These are phyloP conservation scores for Blastobotrys chiropterorum DNA, from an alignment of 805 yeast genomes.

Conservation along the genomic window DNA sequence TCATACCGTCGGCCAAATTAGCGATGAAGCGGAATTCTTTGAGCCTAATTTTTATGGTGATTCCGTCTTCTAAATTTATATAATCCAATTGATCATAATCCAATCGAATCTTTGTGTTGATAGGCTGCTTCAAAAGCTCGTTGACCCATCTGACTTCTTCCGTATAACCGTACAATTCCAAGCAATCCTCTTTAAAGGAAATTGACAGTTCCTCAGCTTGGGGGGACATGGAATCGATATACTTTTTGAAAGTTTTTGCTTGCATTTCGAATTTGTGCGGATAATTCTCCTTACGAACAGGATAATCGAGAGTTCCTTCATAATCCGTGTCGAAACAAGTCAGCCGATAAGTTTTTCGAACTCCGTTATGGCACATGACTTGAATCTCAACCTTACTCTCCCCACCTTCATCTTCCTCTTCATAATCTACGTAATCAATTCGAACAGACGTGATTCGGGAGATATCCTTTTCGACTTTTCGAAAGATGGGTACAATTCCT, in stretches of 20 bases:
- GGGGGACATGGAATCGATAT: constrained; percentile 16
- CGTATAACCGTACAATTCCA: constrained; percentile 14
- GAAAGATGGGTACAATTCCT: constrained; percentile 17
- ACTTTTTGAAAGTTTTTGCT: constrained; percentile 10
- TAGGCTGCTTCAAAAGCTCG: constrained; percentile 17
- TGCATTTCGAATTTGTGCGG: constrained; percentile 13
- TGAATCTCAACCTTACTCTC: constrained; percentile 1
- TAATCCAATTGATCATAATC: constrained; percentile 10
- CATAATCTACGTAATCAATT: not conserved
- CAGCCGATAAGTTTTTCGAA: constrained; percentile 14
- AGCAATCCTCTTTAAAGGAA: constrained; percentile 7
- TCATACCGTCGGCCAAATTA: constrained; percentile 20
- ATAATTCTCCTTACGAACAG: not conserved
- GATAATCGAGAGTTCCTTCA: not conserved
- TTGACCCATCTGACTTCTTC: constrained; percentile 9
- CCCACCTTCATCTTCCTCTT: constrained; percentile 1
- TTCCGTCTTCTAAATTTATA: constrained; percentile 7
- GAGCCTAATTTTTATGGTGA: constrained; percentile 12
- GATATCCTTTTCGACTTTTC: constrained; percentile 17
- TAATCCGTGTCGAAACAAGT: constrained; percentile 13
- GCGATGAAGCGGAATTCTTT: constrained; percentile 15
- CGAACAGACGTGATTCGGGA: not conserved
- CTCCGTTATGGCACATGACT: constrained; percentile 12
- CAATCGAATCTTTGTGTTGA: constrained; percentile 14
- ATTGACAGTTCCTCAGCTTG: constrained; percentile 19